Conservation (phyloP, 2,329 filamentous ascomycete species). For the Conoideocrella luteorostrata region DNA sequence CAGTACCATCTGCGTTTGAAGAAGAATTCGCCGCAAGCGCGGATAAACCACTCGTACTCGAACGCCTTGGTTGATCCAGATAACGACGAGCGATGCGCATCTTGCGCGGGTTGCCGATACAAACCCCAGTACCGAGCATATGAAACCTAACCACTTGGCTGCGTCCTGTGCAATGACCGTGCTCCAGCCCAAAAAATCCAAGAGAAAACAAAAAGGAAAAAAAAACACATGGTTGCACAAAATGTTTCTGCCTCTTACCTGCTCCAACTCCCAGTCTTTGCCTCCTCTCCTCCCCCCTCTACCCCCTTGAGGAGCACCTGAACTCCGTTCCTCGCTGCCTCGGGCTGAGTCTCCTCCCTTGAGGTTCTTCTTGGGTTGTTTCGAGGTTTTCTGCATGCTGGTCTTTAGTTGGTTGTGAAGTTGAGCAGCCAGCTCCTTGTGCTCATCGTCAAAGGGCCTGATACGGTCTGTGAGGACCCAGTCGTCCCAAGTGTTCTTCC, state of each 20-base stretch:
- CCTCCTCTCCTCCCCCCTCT: constrained; percentile 67
- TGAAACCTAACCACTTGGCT: too few species aligned
- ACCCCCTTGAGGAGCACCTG: constrained; percentile 51
- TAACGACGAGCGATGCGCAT: too few species aligned
- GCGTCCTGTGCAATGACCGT: too few species aligned
- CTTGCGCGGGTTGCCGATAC: too few species aligned
- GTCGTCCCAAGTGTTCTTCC: constrained; percentile 99
- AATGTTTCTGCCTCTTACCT: constrained; percentile 44
- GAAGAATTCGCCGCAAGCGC: too few species aligned
- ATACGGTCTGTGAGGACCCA: constrained; percentile 94
- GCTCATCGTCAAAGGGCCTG: constrained; percentile 90
- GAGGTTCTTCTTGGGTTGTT: constrained; percentile 45
- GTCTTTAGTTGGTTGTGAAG: constrained; percentile 62
- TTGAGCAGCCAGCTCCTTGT: constrained; percentile 77
- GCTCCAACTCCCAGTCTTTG: constrained; percentile 76
- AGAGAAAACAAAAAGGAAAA: constrained; percentile 4
- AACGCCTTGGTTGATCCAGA: too few species aligned
- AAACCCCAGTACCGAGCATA: too few species aligned
- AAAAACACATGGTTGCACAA: constrained; percentile 8
- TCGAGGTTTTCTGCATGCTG: constrained; percentile 45
- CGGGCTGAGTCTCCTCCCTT: constrained; percentile 46
- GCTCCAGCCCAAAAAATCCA: neutral
- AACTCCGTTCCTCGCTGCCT: constrained; percentile 72
- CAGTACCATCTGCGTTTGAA: too few species aligned
- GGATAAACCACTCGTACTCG: too few species aligned